Evolutionary conservation across 768 basidiomycete species (phyloP), one percentile per base, ranked within the genome.

Genomic region (Chalciporus piperatus): DNA sequence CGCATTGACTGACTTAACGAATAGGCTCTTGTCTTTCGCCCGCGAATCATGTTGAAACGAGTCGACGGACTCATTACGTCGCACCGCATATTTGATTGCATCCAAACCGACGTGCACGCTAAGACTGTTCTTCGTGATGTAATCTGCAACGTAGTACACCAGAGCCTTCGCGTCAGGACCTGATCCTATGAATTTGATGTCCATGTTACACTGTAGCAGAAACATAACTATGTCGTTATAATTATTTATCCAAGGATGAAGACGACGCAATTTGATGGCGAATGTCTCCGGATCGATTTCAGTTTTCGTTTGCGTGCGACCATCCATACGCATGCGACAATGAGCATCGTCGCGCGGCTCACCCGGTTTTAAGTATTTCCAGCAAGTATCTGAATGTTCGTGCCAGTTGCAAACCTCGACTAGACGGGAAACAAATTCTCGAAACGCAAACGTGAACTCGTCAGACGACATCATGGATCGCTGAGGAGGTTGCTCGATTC

Each of bases 121-220:
- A 14, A 17, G 4, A 37, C 45, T 3, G 1, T 45, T 30, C 45
- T 73, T 74, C 0, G 69, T 72, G 4, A 74, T 69, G 33, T 74
- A 73, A 30, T 73, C 72, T 0, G 68, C 72, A 0, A 71, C 54
- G 25, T 73, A 73, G 41, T 60, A 71, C 0, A 73, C 50, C 0
- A 68, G 27, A 0, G 68, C 70, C 38, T 70, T 73, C 0, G 67
- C 68, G 0, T 57, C 56, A 13, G 57, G 52, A 0, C 70, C 69
- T 0, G 65, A 72, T 0, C 61, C 63, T 1, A 72, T 66, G 23
- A 49, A 66, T 19, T 71, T 68, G 2, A 68, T 65, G n/a, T 71
- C 70, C 43, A 64, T 64, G 12, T 71, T 69, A 17, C 59, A 58
- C 3, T 59, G 35, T 16, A 64, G 10, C 1, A 69, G 47, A 33